These are phyloP conservation scores for Trichophyton simii DNA, from an alignment of 2,329 filamentous ascomycete genomes.

Conservation along the genomic window DNA sequence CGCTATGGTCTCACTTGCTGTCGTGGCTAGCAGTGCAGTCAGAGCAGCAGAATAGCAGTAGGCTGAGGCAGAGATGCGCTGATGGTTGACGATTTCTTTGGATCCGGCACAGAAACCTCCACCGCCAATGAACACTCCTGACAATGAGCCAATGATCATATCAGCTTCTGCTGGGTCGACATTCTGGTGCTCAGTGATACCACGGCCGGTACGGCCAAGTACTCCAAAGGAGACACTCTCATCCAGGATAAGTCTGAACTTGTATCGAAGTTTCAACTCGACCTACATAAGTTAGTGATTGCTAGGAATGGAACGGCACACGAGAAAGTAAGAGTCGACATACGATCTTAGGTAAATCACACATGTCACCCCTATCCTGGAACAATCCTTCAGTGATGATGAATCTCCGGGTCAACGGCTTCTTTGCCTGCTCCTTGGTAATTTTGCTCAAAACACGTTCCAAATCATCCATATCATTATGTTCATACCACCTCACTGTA, in stretches of 20 bases:
- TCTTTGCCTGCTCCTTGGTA: conserved; percentile 74
- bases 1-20: conserved; percentile 78
- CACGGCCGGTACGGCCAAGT: conserved; percentile 77
- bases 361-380: conserved; percentile 75
- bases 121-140: conserved; percentile 78
- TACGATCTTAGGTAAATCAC: conserved; percentile 74
- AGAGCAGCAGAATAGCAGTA: conserved; percentile 95
- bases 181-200: conserved; percentile 90
- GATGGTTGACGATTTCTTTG: conserved; percentile 86
- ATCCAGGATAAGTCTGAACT: conserved; percentile 93
- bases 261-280: conserved; percentile 89
- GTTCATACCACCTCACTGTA: conserved; percentile 84
- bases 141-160: conserved; percentile 90
- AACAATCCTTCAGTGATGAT: conserved; percentile 94
- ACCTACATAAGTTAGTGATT: conserved; percentile 40
- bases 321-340: conserved; percentile 19
- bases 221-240: conserved; percentile 97
- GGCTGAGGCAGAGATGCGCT: conserved; percentile 79
- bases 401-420: conserved; percentile 81
- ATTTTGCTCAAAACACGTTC: conserved; percentile 75
- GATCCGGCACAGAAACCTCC: conserved; percentile 92
- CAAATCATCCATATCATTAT: conserved; percentile 90
- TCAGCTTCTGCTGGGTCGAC: conserved; percentile 87
- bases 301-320: background rate
- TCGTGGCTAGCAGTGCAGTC: conserved; percentile 88